Evolutionary conservation across 2,329 filamentous ascomycete genomes (phyloP), one percentile per base, ranked within the genome.

Genomic region (Oidium heveae): DNA sequence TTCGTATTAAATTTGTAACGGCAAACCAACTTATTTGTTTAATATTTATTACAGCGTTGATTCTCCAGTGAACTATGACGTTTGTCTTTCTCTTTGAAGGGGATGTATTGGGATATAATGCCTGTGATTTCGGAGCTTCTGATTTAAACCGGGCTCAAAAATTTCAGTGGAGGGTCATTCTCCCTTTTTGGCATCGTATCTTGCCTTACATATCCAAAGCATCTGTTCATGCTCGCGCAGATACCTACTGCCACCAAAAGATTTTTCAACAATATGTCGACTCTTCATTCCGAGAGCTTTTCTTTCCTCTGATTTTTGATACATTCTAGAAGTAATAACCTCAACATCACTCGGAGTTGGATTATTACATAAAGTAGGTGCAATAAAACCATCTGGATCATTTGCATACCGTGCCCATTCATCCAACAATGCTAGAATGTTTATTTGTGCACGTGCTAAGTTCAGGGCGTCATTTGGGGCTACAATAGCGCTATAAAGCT

Each of bases 201-300:
- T 37, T 6, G 39, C 41, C 20, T 64, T 64, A 32, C 62, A 61
- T 34, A 69, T 70, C 73, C 74, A 76, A 56, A 75, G 71, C 72
- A 73, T 75, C 60, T 80, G 76, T 61, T 79, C 76, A 62, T 79
- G 75, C 62, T 78, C 76, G 39, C 77, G 71, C 24, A 79, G 69
- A 61, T 79, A 79, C 0, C 75, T 69, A 46, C 77, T 73, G 2
- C 75, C 74, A 52, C 72, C 72, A 63, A 79, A 79, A 13, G 71
- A 74, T 58, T 75, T 75, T 55, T 76, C 72, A 3, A 79, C 76
- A 46, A 77, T 77, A 44, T 68, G 68, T 22, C 76, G 71, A 1
- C 72, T 74, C 65, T 72, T 72, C 70, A 79, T 75, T 47, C 76
- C 76, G 2, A 79, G 67, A 57, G 72, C 72, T 58, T 73, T 69